These are phyloP conservation scores for Coniella vitis DNA, from an alignment of 2,329 filamentous ascomycete genomes.

Conservation along the genomic window DNA sequence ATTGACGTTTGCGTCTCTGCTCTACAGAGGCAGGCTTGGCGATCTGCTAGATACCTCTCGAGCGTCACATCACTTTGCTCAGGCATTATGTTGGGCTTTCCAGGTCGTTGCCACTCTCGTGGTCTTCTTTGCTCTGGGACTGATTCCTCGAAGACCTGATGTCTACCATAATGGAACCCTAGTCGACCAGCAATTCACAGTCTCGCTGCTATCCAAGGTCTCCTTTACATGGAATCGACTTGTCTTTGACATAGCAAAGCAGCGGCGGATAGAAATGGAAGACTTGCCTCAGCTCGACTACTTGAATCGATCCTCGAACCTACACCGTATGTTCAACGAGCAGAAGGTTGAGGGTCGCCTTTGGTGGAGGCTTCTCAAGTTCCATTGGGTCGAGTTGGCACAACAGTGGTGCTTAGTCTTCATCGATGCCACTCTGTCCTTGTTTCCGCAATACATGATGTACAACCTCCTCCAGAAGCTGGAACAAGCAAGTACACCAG, in stretches of 20 bases:
- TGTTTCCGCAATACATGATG: conserved; percentile 29
- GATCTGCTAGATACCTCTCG: conserved; percentile 18
- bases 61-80: conserved; percentile 9
- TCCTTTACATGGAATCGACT: conserved; percentile 27
- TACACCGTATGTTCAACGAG: conserved; percentile 20
- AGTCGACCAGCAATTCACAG: conserved; percentile 30
- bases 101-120: conserved; percentile 21
- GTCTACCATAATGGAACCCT: conserved; percentile 24
- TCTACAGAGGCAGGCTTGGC: conserved; percentile 23
- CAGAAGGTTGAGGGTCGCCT: conserved; percentile 19
- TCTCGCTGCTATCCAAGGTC: conserved; percentile 24
- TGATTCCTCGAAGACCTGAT: conserved; percentile 27
- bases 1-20: conserved; percentile 20
- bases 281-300: conserved; percentile 28
- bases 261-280: conserved; percentile 24
- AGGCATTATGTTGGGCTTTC: conserved; percentile 22
- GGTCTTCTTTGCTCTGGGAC: conserved; percentile 22
- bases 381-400: conserved; percentile 22
- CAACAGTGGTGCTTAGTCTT: conserved; percentile 27
- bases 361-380: conserved; percentile 28
- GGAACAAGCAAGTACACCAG: conserved; percentile 19
- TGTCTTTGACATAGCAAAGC: conserved; percentile 24
- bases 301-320: conserved; percentile 23
- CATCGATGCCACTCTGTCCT: conserved; percentile 23
- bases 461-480: conserved; percentile 29